Percentiles rank a stretch among this genome's conserved stretches.
These are phyloP conservation scores for Colletotrichum liriopes DNA, from an alignment of 2,329 filamentous ascomycete genomes.

Conservation along the genomic window DNA sequence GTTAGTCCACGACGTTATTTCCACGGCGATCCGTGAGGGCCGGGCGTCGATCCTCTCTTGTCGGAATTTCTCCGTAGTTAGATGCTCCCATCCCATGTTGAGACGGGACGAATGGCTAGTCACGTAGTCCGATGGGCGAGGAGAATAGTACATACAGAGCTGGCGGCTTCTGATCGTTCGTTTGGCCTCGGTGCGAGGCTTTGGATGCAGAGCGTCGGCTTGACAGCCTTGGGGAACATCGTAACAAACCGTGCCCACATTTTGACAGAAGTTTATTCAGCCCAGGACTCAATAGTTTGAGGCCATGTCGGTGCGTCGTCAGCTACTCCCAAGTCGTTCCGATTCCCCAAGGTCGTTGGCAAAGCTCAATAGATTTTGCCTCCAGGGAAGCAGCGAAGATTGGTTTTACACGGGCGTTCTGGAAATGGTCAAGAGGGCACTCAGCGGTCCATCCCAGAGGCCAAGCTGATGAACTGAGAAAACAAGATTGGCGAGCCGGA, in stretches of 20 bases:
- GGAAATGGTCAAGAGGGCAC: neutral
- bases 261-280: constrained; percentile 11
- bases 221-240: neutral
- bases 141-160: neutral
- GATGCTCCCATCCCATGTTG: neutral
- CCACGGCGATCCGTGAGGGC: constrained; percentile 13
- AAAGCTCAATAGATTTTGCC: neutral
- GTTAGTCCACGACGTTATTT: constrained; percentile 27
- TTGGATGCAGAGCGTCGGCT: neutral
- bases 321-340: neutral
- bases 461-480: constrained; percentile 8
- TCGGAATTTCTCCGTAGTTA: neutral
- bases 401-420: neutral
- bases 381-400: neutral
- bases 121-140: neutral
- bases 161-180: neutral
- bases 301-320: neutral
- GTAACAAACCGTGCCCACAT: neutral
- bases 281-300: constrained; percentile 3
- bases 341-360: neutral
- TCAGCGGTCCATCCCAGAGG: neutral
- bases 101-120: neutral
- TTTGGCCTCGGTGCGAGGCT: neutral
- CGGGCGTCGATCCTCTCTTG: neutral
- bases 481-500: constrained; percentile 6